These are phyloP conservation scores for Brassica hybrid DNA, from an alignment of 441 rosid genomes.

Conservation along the genomic window DNA sequence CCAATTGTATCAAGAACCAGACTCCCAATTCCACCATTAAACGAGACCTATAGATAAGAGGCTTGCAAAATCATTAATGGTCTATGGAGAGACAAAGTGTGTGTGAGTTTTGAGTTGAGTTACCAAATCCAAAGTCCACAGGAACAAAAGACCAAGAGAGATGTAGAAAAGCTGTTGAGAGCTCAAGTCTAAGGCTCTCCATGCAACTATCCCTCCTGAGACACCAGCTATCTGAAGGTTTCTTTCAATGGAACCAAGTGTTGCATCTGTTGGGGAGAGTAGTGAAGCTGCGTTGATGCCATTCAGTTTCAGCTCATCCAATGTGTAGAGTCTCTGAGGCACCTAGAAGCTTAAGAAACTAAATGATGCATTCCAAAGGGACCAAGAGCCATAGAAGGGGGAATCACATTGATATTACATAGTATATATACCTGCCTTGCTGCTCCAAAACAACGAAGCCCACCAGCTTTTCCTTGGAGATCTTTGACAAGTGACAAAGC, in stretches of 20 bases:
- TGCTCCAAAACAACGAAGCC: constrained; percentile 77
- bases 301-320: constrained; percentile 83
- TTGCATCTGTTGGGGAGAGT: constrained; percentile 77
- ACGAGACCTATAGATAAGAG: constrained; percentile 59
- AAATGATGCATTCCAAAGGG: neutral
- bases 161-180: constrained; percentile 66
- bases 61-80: constrained; percentile 1
- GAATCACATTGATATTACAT: too few relatives aligned
- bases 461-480: constrained; percentile 75
- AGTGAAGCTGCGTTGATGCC: constrained; percentile 76
- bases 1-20: constrained; percentile 87
- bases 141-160: constrained; percentile 68
- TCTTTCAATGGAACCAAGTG: constrained; percentile 80
- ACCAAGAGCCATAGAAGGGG: too few relatives aligned
- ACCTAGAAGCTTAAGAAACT: constrained; percentile 46
- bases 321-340: constrained; percentile 84
- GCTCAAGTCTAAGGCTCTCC: constrained; percentile 60
- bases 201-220: constrained; percentile 65
- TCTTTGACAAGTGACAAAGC: constrained; percentile 75
- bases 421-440: constrained; percentile 68
- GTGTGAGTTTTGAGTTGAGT: constrained; percentile 22
- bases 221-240: constrained; percentile 70
- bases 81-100: constrained; percentile 7
- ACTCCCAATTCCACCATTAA: constrained; percentile 81
- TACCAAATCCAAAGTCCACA: constrained; percentile 83